Conservation (phyloP, 2,329 filamentous ascomycete genomes). For the Aspergillus ustus region DNA sequence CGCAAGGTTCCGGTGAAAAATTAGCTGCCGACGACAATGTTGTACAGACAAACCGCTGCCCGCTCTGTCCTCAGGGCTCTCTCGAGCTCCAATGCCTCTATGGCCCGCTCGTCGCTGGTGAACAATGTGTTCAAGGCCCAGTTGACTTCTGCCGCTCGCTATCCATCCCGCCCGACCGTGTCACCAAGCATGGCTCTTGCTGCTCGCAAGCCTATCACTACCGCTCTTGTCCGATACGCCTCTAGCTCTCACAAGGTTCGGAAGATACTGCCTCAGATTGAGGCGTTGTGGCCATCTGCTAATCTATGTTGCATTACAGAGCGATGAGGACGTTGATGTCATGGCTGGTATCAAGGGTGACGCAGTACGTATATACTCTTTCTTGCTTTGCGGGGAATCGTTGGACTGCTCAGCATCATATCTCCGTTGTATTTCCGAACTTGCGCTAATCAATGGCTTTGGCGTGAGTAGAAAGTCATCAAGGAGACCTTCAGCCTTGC, state of each 20-base stretch:
- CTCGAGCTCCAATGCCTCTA: constrained; percentile 48
- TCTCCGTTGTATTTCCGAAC: not conserved
- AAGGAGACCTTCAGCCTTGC: constrained; percentile 70
- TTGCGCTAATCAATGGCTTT: not conserved
- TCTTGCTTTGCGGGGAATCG: not conserved
- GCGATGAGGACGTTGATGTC: constrained; percentile 54
- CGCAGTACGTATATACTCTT: constrained; percentile 56
- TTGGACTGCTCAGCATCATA: not conserved
- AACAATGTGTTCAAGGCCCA: constrained; percentile 50
- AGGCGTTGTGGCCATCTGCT: constrained; percentile 50
- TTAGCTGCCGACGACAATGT: constrained; percentile 46
- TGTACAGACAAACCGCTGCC: constrained; percentile 50
- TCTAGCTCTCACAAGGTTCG: constrained; percentile 54
- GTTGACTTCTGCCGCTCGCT: constrained; percentile 49
- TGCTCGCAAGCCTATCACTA: constrained; percentile 51
- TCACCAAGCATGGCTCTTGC: constrained; percentile 48
- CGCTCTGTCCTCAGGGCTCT: constrained; percentile 52
- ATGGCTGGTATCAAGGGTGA: constrained; percentile 58
- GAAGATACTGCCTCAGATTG: not conserved
- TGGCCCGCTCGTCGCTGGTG: constrained; percentile 46
- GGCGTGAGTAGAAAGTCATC: constrained; percentile 60
- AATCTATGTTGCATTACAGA: constrained; percentile 50
- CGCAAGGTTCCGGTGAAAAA: constrained; percentile 33
- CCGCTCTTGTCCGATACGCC: constrained; percentile 55
- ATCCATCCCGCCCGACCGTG: constrained; percentile 40